Evolutionary conservation across 2,329 filamentous ascomycete species (phyloP), one percentile per base, ranked within the genome.

Genomic region (Epichloe bromicola): DNA sequence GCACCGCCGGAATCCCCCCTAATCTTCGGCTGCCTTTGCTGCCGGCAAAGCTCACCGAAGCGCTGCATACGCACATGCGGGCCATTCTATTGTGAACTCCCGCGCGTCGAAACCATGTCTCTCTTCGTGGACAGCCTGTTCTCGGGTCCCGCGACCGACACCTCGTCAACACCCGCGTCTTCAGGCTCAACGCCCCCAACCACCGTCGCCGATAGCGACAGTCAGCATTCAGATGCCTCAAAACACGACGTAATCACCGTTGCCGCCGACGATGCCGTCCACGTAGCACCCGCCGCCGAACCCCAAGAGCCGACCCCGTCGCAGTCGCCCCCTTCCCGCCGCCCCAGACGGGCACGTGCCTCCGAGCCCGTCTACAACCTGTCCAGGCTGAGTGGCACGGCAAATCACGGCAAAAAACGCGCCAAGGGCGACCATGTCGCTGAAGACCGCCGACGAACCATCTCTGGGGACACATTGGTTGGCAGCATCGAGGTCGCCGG

Each of bases 281-380:
- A 54, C 45, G 56, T 63, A 49, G 51, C 55, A 23, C 49, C 54
- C 38, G 51, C 54, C 38, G 51, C 43, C 52, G 39, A 33, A 17
- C 19, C 70, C 40, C 71, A 66, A 36, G 53, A 56, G 38, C 53
- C 58, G 33, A 53, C 44, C 47, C 53, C 45, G 11, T 50, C 46
- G 47, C 48, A 50, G 33, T 56, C 54, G 42, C 60, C 65, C 8
- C 57, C 67, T n/a, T 57, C 64, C 48, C 60, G 62, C 50, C 76
- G 80, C 51, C 72, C 76, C 54, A 75, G 74, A 58, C 78, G 82
- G 59, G 69, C 73, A 38, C 74, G 78, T 55, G 60, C 67, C n/a
- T 74, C 72, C 49, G 69, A 79, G 17, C 74, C 78, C 12, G 76
- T 82, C 15, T 88, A 88, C 67, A 88, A 88, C 59, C 67, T 85